phyloP scores from a whole-genome alignment of 495 filamentous ascomycete genomes.

The Endocarpon pusillum region DNA sequence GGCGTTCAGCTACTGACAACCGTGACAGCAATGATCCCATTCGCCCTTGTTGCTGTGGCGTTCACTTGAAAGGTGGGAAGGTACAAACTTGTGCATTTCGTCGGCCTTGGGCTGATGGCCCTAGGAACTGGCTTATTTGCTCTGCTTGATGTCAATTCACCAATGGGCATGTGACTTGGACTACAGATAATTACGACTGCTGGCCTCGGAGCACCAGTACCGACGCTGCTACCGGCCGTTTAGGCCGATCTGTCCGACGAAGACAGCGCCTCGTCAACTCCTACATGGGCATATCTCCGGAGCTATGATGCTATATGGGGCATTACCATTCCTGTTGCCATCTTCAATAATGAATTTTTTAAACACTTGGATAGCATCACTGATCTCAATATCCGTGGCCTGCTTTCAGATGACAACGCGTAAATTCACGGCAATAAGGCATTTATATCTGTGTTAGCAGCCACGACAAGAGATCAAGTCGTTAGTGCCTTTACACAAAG shows the following conservation, averaged over 20 bases:
- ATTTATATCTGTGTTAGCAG: slow-evolving; percentile 2
- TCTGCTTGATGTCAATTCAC: slow-evolving; percentile 12
- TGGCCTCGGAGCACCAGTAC: slow-evolving; percentile 17
- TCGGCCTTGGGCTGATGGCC: slow-evolving; percentile 20
- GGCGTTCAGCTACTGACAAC: slow-evolving; percentile 24
- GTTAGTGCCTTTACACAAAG: slow-evolving; percentile 2
- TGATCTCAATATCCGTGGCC: not conserved
- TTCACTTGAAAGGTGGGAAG: slow-evolving; percentile 22
- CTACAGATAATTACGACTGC: slow-evolving; percentile 19
- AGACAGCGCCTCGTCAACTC: slow-evolving; percentile 26
- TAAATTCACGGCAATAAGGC: slow-evolving; percentile 2
- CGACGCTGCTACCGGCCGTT: slow-evolving; percentile 20
- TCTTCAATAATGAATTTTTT: slow-evolving; percentile 29
- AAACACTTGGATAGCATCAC: not conserved
- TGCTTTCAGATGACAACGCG: slow-evolving; percentile 1
- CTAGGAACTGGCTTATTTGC: slow-evolving; percentile 25
- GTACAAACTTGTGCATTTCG: slow-evolving; percentile 27
- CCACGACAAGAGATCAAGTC: not conserved
- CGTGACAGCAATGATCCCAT: slow-evolving; percentile 13
- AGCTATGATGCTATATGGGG: slow-evolving; percentile 34
- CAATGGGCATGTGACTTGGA: slow-evolving; percentile 11
- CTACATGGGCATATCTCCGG: slow-evolving; percentile 29
- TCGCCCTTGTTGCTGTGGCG: slow-evolving; percentile 16
- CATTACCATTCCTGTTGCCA: slow-evolving; percentile 28
- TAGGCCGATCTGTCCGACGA: slow-evolving; percentile 21